A percentile compares a stretch with the other conserved stretches of the same genome.
Evolutionary conservation across 2,329 filamentous ascomycete genomes (phyloP).

Genomic region (Fusarium kyushuense): DNA sequence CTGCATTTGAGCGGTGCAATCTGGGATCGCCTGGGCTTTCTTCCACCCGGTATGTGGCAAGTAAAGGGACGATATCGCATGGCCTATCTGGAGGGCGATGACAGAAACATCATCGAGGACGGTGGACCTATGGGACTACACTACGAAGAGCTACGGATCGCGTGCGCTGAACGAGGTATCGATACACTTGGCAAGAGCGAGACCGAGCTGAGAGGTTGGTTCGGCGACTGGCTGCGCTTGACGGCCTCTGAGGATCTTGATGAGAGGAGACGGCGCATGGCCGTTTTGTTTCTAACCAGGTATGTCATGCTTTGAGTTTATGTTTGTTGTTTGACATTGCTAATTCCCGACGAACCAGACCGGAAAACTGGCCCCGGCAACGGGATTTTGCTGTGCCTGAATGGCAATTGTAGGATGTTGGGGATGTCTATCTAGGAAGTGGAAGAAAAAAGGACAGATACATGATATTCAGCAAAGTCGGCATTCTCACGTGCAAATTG

Average conservation of each 20-base stretch:
- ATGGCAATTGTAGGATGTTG: constrained; percentile 53
- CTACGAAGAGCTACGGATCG: constrained; percentile 74
- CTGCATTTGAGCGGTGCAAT: constrained; percentile 60
- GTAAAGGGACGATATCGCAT: constrained; percentile 66
- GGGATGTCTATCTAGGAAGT: constrained; percentile 1
- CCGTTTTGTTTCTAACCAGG: constrained; percentile 58
- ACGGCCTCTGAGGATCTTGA: constrained; percentile 54
- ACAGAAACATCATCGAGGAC: constrained; percentile 72
- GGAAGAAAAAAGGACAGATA: constrained; percentile 5
- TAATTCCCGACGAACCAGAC: constrained; percentile 45
- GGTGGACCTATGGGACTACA: constrained; percentile 70
- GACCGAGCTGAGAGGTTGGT: constrained; percentile 61
- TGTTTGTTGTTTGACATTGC: neutral
- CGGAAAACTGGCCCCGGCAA: constrained; percentile 56
- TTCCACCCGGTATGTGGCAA: constrained; percentile 64
- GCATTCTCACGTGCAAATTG: constrained; percentile 33
- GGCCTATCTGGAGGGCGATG: constrained; percentile 76
- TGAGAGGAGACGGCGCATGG: constrained; percentile 56
- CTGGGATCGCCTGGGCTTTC: constrained; percentile 64
- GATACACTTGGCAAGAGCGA: constrained; percentile 69
- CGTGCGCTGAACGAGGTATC: constrained; percentile 77
- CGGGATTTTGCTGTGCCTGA: constrained; percentile 58
- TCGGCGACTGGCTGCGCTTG: constrained; percentile 63
- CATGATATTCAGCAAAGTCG: neutral
- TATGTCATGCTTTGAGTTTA: constrained; percentile 48